Conservation (phyloP, 805 yeast genomes). For the Phaffomyces opuntiae region DNA sequence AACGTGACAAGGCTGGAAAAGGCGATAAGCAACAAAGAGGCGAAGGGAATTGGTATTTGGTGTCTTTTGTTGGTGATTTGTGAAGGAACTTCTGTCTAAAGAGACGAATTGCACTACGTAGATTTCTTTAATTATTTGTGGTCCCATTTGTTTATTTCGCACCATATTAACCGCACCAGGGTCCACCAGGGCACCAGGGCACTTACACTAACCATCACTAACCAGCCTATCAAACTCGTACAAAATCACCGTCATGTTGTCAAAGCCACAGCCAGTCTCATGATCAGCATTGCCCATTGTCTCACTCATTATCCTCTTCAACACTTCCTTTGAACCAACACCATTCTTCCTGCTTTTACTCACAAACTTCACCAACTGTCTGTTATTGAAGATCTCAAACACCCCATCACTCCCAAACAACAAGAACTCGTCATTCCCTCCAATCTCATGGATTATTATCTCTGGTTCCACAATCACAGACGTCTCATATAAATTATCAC, state of each 20-base stretch:
- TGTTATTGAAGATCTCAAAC: slow-evolving; percentile 66
- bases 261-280: slow-evolving; percentile 73
- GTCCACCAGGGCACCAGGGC: too few species aligned
- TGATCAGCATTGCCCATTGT: slow-evolving; percentile 62
- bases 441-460: slow-evolving; percentile 47
- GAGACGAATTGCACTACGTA: too few species aligned
- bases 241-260: slow-evolving; percentile 50
- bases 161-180: too few species aligned
- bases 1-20: too few species aligned
- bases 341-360: slow-evolving; percentile 54
- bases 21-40: too few species aligned
- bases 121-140: too few species aligned
- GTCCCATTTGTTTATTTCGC: too few species aligned
- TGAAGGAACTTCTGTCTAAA: too few species aligned
- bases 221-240: slow-evolving; percentile 1
- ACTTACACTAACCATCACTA: too few species aligned
- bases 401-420: slow-evolving; percentile 79
- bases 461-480: slow-evolving; percentile 81
- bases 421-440: slow-evolving; percentile 51
- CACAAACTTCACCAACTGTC: slow-evolving; percentile 44
- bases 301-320: slow-evolving; percentile 53
- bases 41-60: too few species aligned
- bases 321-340: slow-evolving; percentile 49
- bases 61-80: too few species aligned
- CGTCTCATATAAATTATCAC: slow-evolving; percentile 38